Conservation (phyloP, 164 flowering plant genomes). For the Akebia trifoliata region DNA sequence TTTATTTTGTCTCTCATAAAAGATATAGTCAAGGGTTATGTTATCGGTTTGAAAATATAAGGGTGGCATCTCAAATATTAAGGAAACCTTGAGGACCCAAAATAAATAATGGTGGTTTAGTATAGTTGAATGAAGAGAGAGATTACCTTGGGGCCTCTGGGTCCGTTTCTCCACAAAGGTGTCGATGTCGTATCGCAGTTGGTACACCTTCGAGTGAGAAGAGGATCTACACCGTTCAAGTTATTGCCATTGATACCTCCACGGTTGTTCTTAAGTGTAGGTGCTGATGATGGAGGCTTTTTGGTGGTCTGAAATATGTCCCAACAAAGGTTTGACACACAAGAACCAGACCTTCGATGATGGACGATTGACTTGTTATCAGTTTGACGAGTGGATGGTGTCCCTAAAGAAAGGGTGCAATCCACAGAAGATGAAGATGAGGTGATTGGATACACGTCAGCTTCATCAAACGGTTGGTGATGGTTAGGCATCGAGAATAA, state of each 20-base stretch:
- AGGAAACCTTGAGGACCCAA: too few relatives aligned
- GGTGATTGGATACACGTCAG: slow-evolving; percentile 5
- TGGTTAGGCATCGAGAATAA: slow-evolving; percentile 45
- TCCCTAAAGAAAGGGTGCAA: slow-evolving; percentile 90
- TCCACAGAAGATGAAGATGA: slow-evolving; percentile 59
- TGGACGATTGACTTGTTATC: slow-evolving; percentile 11
- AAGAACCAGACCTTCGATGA: slow-evolving; percentile 25
- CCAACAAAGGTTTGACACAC: slow-evolving; percentile 59
- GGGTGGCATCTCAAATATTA: too few relatives aligned
- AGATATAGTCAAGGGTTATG: too few relatives aligned
- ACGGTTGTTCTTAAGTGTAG: slow-evolving; percentile 18
- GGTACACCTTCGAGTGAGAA: slow-evolving; percentile 86
- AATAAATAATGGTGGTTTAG: too few relatives aligned
- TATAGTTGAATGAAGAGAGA: neutral
- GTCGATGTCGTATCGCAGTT: slow-evolving; percentile 98
- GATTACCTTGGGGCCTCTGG: slow-evolving; percentile 88
- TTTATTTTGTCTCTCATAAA: too few relatives aligned
- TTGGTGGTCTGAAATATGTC: slow-evolving; percentile 39
- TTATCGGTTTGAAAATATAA: too few relatives aligned
- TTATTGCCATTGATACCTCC: slow-evolving; percentile 20
- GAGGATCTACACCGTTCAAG: slow-evolving; percentile 37
- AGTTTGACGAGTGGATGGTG: slow-evolving; percentile 74
- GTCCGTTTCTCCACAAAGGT: slow-evolving; percentile 97
- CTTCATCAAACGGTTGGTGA: slow-evolving; percentile 3
- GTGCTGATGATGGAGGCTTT: slow-evolving; percentile 21